Base-by-base conservation (phyloP, 2,329 filamentous ascomycete species). In the Pyrenochaeta sp. region DNA sequence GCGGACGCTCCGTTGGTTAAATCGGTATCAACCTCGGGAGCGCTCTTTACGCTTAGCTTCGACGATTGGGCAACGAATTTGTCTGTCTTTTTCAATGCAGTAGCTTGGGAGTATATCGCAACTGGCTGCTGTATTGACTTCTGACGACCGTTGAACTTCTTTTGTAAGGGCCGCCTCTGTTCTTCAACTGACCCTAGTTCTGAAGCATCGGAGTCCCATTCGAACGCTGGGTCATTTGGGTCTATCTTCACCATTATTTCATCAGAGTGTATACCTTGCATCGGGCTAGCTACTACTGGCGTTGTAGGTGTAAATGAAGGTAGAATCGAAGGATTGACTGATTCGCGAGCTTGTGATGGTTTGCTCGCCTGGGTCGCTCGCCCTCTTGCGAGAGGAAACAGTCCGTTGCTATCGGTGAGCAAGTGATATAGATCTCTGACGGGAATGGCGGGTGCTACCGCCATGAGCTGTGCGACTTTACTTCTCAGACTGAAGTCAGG, bases 381-480 rank as follows among this genome's bases (percentile, higher is more conserved):
- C 28, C 52, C 37, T 22, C 56, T 54, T 5, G 54, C 53, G 9
- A 43, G 24, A 3, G 59, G 36, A 22, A 64, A 43, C 9, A 48
- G 30, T 0, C 61, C 66, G 10, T 59, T 50, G 7, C 24, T 56
- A 8, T 68, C 63, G 5, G 61, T 24, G 5, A 71, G 48, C 5
- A 72, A 52, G 24, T 65, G 36, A 40, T 67, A 62, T 2, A 70
- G 30, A 8, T 69, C 58, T 1, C 52, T 36, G 2, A 70, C 50
- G 1, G 64, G 61, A 10, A 71, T 15, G 1, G 30, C 44, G 0
- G 68, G 68, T 28, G 63, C 65, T 7, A 68, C 51, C 2, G 57
- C 64, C 63, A 68, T 65, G 7, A 69, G 44, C 2, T 65, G 49
- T 0, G 65, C 63, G 6, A 68, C 65, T 15, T 67, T 64, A 7